Conservation (phyloP, 129 eudicot species). For the Scalesia atractyloides region DNA sequence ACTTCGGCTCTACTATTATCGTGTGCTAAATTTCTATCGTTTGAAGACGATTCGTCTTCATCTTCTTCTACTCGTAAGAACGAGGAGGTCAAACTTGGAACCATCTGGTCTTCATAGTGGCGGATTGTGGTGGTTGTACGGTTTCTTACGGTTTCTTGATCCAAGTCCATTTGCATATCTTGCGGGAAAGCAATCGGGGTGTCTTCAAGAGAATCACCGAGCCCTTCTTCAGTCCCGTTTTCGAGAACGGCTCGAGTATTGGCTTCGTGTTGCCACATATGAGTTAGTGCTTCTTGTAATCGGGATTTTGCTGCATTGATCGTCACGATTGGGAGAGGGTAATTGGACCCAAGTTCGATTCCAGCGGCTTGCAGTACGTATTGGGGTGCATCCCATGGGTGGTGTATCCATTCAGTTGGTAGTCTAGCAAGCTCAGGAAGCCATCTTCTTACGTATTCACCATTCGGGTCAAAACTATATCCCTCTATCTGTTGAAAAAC, state of each 20-base stretch:
- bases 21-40: constrained; percentile 35
- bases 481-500: constrained; percentile 67
- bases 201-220: constrained; percentile 84
- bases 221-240: constrained; percentile 94
- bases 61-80: constrained; percentile 56
- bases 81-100: constrained; percentile 83
- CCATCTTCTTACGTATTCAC: constrained; percentile 94
- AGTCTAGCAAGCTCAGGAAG: constrained; percentile 91
- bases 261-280: constrained; percentile 91
- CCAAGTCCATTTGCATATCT: constrained; percentile 75
- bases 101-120: constrained; percentile 91
- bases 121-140: constrained; percentile 39
- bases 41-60: constrained; percentile 66
- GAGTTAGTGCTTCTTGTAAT: constrained; percentile 63
- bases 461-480: constrained; percentile 86
- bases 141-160: constrained; percentile 52
- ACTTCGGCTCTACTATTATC: constrained; percentile 73
- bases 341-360: constrained; percentile 86
- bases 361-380: constrained; percentile 94
- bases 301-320: constrained; percentile 77
- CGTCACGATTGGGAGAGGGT: constrained; percentile 79
- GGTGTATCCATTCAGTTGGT: constrained; percentile 98
- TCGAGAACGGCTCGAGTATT: constrained; percentile 68
- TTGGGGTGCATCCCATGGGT: constrained; percentile 95
- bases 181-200: constrained; percentile 75